Conservation (phyloP, 768 basidiomycete genomes). For the Mycena vulgaris region DNA sequence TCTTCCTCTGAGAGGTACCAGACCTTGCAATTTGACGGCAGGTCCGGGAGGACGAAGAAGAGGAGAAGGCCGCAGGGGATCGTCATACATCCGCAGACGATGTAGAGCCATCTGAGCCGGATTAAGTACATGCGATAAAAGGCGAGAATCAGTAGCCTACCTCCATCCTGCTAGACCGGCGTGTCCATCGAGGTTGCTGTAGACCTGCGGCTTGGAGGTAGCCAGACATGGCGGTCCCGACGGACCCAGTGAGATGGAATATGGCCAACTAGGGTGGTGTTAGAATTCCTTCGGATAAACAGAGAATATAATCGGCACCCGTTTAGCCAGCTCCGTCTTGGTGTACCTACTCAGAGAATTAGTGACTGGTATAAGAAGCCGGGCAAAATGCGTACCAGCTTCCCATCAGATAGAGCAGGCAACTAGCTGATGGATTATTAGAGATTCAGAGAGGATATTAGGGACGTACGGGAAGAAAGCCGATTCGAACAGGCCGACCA, state of each 20-base stretch:
- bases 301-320: constrained; percentile 4
- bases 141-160: constrained; percentile 12
- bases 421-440: not conserved
- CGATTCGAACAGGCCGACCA: constrained; percentile 43
- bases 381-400: constrained; percentile 37
- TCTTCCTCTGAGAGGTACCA: constrained; percentile 45
- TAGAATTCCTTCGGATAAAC: not conserved
- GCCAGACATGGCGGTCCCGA: constrained; percentile 44
- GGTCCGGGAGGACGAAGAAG: constrained; percentile 42
- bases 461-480: constrained; percentile 43
- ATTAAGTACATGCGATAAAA: not conserved
- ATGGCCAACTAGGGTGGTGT: constrained; percentile 34
- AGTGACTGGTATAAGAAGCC: not conserved
- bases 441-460: not conserved
- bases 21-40: constrained; percentile 43
- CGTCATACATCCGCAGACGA: constrained; percentile 46
- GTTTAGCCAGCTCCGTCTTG: constrained; percentile 43
- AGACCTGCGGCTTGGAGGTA: constrained; percentile 45
- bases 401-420: constrained; percentile 42
- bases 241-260: constrained; percentile 44
- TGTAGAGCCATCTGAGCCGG: constrained; percentile 42
- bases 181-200: constrained; percentile 41
- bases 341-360: constrained; percentile 27
- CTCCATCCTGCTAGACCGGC: constrained; percentile 45
- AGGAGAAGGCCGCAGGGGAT: constrained; percentile 42